Base-by-base conservation (phyloP, 768 basidiomycete species). In the Lentinula lateritia region DNA sequence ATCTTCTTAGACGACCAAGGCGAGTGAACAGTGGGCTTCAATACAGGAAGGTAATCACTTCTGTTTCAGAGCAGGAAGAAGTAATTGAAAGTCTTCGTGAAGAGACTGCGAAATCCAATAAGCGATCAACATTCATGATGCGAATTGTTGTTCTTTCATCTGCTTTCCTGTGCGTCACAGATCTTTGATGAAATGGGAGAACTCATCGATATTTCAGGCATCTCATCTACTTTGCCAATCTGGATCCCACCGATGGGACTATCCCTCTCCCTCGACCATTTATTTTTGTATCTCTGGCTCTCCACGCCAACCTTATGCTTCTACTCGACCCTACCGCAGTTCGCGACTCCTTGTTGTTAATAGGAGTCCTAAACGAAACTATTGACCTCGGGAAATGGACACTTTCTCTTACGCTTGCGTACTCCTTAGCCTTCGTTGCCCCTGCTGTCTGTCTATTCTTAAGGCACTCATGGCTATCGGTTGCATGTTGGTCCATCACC, bases 51-150 rank as follows among this genome's bases (percentile, higher is more conserved):
- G 28, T 55, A 38, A 48, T n/a, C 59, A 32, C 18, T 41, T 12
- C 50, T 35, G 23, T 38, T 63, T 62, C 66, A 89, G 88, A 90
- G 68, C 88, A 90, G 68, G 82, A 86, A 50, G 80, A 81, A 50
- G 43, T 87, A 12, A 78, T 90, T 52, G 72, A 79, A n/a, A 65
- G 60, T 5, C 71, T 90, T 42, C 80, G 78, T 52, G 66, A 66
- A n/a, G 72, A 77, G 50, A 82, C 82, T 60, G 70, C 74, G 0
- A 67, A 67, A 7, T 78, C 78, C 1, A 82, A 80, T 68, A 65
- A 68, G 60, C 75, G 73, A 50, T 80, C 80, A 42, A 69, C 76
- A 28, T 50, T 75, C 8, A 70, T 74, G 20, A 56, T 84, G 32
- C 78, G 78, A 58, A 62, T 69, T 6, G 70, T 83, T 34, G 70